Base-by-base conservation (phyloP, 2,329 filamentous ascomycete species). In the Phoma sp. region DNA sequence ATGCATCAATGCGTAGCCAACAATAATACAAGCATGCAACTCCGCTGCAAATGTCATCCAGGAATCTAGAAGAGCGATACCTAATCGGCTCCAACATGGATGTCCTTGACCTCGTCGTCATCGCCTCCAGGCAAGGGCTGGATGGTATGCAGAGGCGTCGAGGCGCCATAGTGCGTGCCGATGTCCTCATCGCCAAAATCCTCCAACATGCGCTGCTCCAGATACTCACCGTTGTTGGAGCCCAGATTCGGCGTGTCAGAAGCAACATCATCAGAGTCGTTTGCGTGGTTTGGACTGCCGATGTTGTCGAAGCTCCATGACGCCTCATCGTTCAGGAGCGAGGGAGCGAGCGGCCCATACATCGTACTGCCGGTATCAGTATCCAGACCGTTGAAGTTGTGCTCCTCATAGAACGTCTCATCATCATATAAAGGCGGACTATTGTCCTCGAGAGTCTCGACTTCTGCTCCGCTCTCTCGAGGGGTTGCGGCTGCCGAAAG, bases 391-490 rank as follows among this genome's bases (percentile, higher is more conserved):
- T 47, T 52, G 29, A 41, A 64, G 25, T 58, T 56, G 12, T 69
- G 63, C 4, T 67, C 67, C 2, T 63, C 64, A 8, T 51, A 60
- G 47, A 72, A 72, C n/a, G 65, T 68, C 36, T 70, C 64, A 21
- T 66, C 57, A 24, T 54, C 52, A 10, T 62, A 58, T 7, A 24
- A 57, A 12, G 52, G 56, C 1, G 64, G 63, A 32, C 63, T 65
- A 40, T 71, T 67, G 59, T 61, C 65, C 32, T 63, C 70, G 54
- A 57, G 65, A 61, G 50, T 72, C 72, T 25, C 72, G 64, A 57
- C 70, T 74, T 29, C 71, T 66, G 51, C 71, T 74, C 58, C 71
- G 60, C 60, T 74, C 70, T 55, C 69, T 62, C 48, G 66, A 71
- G 38, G 67, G 60, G 51, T 75, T 70, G 47, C 71, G 55, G 58